phyloP scores from a whole-genome alignment of 2,329 filamentous ascomycete species.

The Fusarium newnesense region DNA sequence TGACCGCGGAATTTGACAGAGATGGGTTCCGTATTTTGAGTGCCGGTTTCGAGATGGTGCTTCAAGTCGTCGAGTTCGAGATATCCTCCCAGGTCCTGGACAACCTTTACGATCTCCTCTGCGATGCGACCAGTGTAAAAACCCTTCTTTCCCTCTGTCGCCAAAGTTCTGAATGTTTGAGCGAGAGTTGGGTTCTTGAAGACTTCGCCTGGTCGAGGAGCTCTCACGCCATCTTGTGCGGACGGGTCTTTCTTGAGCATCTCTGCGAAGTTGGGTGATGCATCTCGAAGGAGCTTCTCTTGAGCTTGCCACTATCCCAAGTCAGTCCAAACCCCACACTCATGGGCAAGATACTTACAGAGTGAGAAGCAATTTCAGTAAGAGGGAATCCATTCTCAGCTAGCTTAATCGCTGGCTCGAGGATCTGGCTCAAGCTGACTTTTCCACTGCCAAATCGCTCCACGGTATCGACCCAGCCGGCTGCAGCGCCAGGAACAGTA shows the following conservation, averaged over 20 bases:
- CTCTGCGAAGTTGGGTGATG: constrained; percentile 87
- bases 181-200: constrained; percentile 87
- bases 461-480: constrained; percentile 91
- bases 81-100: constrained; percentile 79
- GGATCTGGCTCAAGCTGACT: constrained; percentile 78
- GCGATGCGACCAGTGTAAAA: constrained; percentile 91
- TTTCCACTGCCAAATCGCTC: constrained; percentile 91
- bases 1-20: constrained; percentile 82
- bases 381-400: constrained; percentile 92
- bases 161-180: constrained; percentile 82
- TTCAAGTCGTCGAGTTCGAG: constrained; percentile 83
- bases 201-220: constrained; percentile 84
- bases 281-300: constrained; percentile 71
- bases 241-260: constrained; percentile 83
- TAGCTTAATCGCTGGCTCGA: constrained; percentile 84
- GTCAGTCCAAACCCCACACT: background rate
- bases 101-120: constrained; percentile 81
- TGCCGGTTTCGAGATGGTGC: constrained; percentile 74
- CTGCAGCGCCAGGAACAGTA: constrained; percentile 89
- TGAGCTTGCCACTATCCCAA: constrained; percentile 74
- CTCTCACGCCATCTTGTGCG: constrained; percentile 75
- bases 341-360: constrained; percentile 61
- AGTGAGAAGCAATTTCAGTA: constrained; percentile 77
- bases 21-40: constrained; percentile 85
- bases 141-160: constrained; percentile 83